These are phyloP conservation scores for Lablab purpureus DNA, from an alignment of 306 rosid species.

Conservation along the genomic window DNA sequence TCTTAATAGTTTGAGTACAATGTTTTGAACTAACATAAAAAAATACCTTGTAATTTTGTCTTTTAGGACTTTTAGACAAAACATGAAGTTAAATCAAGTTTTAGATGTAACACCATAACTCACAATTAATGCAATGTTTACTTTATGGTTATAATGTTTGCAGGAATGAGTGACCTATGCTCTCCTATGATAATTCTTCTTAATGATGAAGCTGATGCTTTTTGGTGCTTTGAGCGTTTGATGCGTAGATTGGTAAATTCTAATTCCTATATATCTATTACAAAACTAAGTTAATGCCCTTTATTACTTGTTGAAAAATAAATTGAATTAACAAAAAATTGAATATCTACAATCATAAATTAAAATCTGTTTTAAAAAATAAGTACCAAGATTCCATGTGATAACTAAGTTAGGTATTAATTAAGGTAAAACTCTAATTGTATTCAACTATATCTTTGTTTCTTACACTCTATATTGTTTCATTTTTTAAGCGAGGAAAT, in stretches of 20 bases:
- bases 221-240: constrained; percentile 96
- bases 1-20: no score
- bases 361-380: background rate
- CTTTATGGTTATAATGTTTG: constrained; percentile 36
- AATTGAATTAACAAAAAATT: background rate
- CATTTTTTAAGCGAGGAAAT: constrained; percentile 80
- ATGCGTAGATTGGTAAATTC: constrained; percentile 87
- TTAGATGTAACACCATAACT: constrained; percentile 27
- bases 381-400: background rate
- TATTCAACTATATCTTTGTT: constrained; percentile 26
- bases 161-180: constrained; percentile 99
- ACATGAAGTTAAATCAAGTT: no score
- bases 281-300: background rate
- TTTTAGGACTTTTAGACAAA: no score
- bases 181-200: constrained; percentile 98
- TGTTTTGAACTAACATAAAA: no score
- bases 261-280: background rate
- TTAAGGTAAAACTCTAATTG: background rate
- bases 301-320: background rate
- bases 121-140: constrained; percentile 18
- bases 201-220: constrained; percentile 92
- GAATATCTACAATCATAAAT: background rate
- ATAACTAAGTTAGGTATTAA: background rate
- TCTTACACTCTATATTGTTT: constrained; percentile 48
- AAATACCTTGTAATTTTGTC: no score